Conservation (phyloP, 1,284 basidiomycete species). For the Crucibulum cyathiforme region DNA sequence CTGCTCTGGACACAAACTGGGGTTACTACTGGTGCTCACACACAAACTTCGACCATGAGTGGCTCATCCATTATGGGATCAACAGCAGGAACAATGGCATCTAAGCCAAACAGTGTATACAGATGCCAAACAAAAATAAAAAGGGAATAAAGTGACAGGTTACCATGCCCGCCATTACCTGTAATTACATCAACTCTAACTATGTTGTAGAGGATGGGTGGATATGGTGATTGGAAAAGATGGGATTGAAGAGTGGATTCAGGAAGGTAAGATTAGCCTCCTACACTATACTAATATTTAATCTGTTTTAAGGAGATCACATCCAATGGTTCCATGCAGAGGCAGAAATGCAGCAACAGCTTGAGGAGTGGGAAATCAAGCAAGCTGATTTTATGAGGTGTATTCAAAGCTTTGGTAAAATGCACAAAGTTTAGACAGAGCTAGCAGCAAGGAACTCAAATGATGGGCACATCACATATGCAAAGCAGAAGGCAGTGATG, state of each 20-base stretch:
- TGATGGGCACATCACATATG: neutral
- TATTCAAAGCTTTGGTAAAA: slow-evolving; percentile 13
- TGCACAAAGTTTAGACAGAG: slow-evolving; percentile 13
- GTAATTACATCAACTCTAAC: too few species aligned
- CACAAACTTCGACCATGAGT: too few species aligned
- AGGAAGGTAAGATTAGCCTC: slow-evolving; percentile 12
- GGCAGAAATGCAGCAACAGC: slow-evolving; percentile 32
- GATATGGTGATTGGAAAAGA: too few species aligned
- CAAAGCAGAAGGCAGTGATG: neutral
- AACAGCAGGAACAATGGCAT: too few species aligned
- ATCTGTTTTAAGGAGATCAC: slow-evolving; percentile 18
- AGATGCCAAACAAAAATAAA: too few species aligned
- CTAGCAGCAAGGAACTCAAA: neutral
- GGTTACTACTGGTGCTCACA: slow-evolving; percentile 8
- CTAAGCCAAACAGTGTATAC: too few species aligned
- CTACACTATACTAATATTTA: neutral
- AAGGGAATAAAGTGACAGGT: too few species aligned
- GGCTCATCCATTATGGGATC: too few species aligned
- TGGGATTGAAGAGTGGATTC: slow-evolving; percentile 4
- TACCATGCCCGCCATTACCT: too few species aligned
- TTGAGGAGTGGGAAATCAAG: slow-evolving; percentile 27
- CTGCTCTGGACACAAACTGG: slow-evolving; percentile 10
- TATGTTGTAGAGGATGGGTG: too few species aligned
- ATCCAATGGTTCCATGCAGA: slow-evolving; percentile 35
- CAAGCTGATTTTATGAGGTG: slow-evolving; percentile 26